phyloP scores from a whole-genome alignment of 148 eudicot genomes.

The Beta vulgaris region DNA sequence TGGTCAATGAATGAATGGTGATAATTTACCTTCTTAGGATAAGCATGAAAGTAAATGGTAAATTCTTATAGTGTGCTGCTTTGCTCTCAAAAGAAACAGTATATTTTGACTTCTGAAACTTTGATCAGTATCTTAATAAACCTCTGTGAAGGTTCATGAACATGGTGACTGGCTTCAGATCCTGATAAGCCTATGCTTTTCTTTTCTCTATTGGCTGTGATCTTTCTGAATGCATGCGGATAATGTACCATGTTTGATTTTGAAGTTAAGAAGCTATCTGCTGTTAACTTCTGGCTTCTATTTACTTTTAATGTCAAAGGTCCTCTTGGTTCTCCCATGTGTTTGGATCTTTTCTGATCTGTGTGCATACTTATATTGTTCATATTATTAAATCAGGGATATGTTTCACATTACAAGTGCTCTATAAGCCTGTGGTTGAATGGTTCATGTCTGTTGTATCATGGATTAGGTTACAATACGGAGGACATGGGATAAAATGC shows the following conservation, averaged over 20 bases:
- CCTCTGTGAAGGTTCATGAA: background rate
- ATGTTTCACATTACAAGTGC: background rate
- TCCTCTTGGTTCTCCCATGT: background rate
- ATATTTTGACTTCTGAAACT: too few species aligned
- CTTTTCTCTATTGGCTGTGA: background rate
- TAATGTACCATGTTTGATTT: background rate
- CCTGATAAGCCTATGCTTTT: background rate
- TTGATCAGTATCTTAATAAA: too few species aligned
- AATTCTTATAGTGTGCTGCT: too few species aligned
- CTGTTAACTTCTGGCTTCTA: background rate
- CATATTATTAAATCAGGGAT: background rate
- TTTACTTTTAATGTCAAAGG: background rate
- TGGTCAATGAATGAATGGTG: too few species aligned
- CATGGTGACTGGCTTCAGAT: background rate
- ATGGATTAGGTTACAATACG: slow-evolving; percentile 35
- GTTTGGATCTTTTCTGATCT: background rate
- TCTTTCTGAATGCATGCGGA: background rate
- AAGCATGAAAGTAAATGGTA: too few species aligned
- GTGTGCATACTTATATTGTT: background rate
- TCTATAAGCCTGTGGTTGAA: background rate
- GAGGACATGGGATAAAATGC: slow-evolving; percentile 50
- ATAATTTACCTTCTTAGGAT: too few species aligned
- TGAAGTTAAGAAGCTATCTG: background rate
- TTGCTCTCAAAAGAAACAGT: too few species aligned
- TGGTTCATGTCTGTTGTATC: slow-evolving; percentile 5